Percentiles rank a stretch among this genome's conserved stretches.
Evolutionary conservation across 2,329 filamentous ascomycete species (phyloP).

Genomic region (Paraphoma chrysanthemicola): DNA sequence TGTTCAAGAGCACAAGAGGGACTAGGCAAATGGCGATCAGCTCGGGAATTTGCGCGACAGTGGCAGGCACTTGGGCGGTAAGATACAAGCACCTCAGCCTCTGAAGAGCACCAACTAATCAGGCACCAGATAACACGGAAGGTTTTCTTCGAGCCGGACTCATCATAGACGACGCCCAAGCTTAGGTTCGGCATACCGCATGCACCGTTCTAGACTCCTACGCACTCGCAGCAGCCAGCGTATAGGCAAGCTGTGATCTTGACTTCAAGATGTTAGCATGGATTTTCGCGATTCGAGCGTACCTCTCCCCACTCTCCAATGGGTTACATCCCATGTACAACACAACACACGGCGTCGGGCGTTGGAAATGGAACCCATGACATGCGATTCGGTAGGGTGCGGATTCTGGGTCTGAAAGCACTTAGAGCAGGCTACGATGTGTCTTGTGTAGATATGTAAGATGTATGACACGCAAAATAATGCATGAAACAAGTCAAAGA

Average conservation of each 20-base stretch:
- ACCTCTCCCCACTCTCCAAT: conserved; percentile 9
- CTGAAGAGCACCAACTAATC: conserved; percentile 6
- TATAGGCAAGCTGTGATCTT: not conserved
- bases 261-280: not conserved
- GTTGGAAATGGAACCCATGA: not conserved
- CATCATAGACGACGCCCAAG: not conserved
- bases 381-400: conserved; percentile 1
- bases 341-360: conserved; percentile 5
- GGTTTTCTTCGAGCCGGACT: conserved; percentile 35
- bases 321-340: conserved; percentile 7
- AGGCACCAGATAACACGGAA: conserved; percentile 29
- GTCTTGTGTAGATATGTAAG: conserved; percentile 10
- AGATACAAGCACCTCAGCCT: conserved; percentile 5
- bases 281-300: conserved; percentile 6
- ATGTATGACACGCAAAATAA: conserved; percentile 7
- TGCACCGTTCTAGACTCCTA: not conserved
- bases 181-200: not conserved
- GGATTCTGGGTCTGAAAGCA: not conserved
- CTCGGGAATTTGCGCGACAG: conserved; percentile 82
- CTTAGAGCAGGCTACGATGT: not conserved
- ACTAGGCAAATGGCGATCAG: conserved; percentile 93
- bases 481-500: conserved; percentile 5
- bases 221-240: not conserved
- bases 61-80: conserved; percentile 90
- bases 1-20: conserved; percentile 96